phyloP scores from a whole-genome alignment of 2,329 filamentous ascomycete genomes.

The Claviceps fusiformis region DNA sequence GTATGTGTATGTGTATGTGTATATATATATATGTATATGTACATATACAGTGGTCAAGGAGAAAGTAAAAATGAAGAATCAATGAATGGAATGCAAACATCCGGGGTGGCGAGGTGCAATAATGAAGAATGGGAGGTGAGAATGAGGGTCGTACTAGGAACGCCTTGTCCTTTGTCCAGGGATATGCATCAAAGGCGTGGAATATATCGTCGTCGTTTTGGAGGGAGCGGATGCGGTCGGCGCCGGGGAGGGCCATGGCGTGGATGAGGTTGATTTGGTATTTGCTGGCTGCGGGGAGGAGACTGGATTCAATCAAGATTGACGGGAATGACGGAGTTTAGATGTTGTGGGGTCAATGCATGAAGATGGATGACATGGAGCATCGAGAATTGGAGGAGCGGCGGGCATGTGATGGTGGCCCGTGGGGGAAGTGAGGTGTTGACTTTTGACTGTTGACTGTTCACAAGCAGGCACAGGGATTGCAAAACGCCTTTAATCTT shows the following conservation, averaged over 20 bases:
- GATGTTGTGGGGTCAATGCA: background rate
- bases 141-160: slow-evolving; percentile 42
- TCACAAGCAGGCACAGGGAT: too few species aligned
- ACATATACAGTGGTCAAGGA: too few species aligned
- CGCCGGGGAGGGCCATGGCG: slow-evolving; percentile 3
- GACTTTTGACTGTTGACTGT: too few species aligned
- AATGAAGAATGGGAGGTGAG: background rate
- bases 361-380: too few species aligned
- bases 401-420: background rate
- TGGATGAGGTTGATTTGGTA: background rate
- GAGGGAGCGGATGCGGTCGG: slow-evolving; percentile 26
- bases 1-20: background rate
- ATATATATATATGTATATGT: too few species aligned
- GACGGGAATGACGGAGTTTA: background rate
- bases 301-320: too few species aligned
- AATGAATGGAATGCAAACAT: too few species aligned
- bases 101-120: too few species aligned
- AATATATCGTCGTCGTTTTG: slow-evolving; percentile 33
- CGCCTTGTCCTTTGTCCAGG: slow-evolving; percentile 52
- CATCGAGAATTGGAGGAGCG: background rate
- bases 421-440: too few species aligned
- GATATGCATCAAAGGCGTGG: slow-evolving; percentile 49
- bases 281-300: too few species aligned
- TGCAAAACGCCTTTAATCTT: background rate
- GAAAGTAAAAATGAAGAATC: too few species aligned